Base-by-base conservation (phyloP, 2,329 filamentous ascomycete species). In the Beauveria rudraprayagi region DNA sequence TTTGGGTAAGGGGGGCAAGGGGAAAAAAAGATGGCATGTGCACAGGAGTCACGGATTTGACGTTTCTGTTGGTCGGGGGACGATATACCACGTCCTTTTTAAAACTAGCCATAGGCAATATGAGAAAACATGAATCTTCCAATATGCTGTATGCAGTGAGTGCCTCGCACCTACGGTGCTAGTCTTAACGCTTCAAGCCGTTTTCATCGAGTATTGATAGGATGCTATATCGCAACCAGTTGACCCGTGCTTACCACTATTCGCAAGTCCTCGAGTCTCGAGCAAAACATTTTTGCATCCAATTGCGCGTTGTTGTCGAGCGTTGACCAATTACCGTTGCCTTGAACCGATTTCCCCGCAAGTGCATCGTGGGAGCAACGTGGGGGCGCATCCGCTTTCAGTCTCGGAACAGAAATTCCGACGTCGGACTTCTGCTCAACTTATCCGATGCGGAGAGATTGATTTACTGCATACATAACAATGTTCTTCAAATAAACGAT, bases 1-100 rank as follows among this genome's bases (percentile, higher is more conserved):
- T 1, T 47, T 60, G 61, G 53, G 53, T 47, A 37, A 11, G 34
- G 11, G 61, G 55, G 47, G 57, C 24, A 62, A 66, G 66, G 63
- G 19, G 65, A 68, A 63, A 70, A 70, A 70, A 60, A 69, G 68
- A 66, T 68, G 71, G 72, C 71, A 73, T 73, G 72, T 68, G 69
- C 68, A 70, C 69, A 70, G 72, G 72, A 74, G 72, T 74, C 72
- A 72, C 72, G 72, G 72, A 73, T 73, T 72, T 74, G 70, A 74
- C 68, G 68, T 71, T 72, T 73, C 68, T 68, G 66, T 67, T 68
- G 64, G 66, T 67, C 66, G 37, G 51, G 50, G 57, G 53, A 41
- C 44, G 46, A 56, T 56, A 43, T 53, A 69, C 65, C 68, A 66
- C 66, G 62, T 60, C 57, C 48, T 41, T 61, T 54, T 26, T 67